These are phyloP conservation scores for Apiospora hydei DNA, from an alignment of 2,329 filamentous ascomycete genomes.

Conservation along the genomic window DNA sequence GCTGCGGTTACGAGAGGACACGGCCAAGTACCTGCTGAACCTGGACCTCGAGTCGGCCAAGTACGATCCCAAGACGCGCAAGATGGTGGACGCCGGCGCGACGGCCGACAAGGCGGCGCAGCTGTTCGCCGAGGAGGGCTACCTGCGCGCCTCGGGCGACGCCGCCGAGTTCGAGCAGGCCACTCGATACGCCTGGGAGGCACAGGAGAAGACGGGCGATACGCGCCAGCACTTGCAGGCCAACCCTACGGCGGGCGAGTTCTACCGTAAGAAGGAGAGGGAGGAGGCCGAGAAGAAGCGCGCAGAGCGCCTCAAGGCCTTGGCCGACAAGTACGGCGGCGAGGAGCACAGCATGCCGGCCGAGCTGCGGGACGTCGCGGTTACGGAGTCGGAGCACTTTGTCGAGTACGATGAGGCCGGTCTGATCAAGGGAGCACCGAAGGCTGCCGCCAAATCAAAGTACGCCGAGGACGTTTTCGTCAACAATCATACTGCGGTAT, in stretches of 20 bases:
- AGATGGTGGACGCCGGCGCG: constrained; percentile 86
- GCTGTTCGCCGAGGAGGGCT: constrained; percentile 91
- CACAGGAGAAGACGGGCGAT: constrained; percentile 78
- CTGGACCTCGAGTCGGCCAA: constrained; percentile 95
- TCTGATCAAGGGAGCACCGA: constrained; percentile 85
- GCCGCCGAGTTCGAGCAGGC: constrained; percentile 92
- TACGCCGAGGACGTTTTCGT: constrained; percentile 87
- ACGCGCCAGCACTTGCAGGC: constrained; percentile 90
- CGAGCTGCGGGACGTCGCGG: constrained; percentile 69
- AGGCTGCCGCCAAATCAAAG: constrained; percentile 82
- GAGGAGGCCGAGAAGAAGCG: constrained; percentile 76
- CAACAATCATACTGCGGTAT: constrained; percentile 92
- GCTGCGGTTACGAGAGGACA: constrained; percentile 91
- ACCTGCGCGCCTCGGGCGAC: constrained; percentile 86
- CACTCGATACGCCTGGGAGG: constrained; percentile 92
- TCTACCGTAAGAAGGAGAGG: constrained; percentile 79
- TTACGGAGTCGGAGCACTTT: constrained; percentile 84
- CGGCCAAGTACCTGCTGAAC: constrained; percentile 94
- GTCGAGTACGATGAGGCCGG: constrained; percentile 95
- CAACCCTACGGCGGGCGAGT: constrained; percentile 92
- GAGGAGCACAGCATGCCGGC: constrained; percentile 66
- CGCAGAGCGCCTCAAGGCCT: constrained; percentile 70
- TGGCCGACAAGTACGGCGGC: constrained; percentile 84
- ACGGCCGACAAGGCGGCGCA: constrained; percentile 81
- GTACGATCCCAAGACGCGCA: constrained; percentile 95